Percentiles rank a stretch among this genome's conserved stretches.
These are phyloP conservation scores for Eucalyptus sp. DNA, from an alignment of 345 rosid genomes.

Conservation along the genomic window DNA sequence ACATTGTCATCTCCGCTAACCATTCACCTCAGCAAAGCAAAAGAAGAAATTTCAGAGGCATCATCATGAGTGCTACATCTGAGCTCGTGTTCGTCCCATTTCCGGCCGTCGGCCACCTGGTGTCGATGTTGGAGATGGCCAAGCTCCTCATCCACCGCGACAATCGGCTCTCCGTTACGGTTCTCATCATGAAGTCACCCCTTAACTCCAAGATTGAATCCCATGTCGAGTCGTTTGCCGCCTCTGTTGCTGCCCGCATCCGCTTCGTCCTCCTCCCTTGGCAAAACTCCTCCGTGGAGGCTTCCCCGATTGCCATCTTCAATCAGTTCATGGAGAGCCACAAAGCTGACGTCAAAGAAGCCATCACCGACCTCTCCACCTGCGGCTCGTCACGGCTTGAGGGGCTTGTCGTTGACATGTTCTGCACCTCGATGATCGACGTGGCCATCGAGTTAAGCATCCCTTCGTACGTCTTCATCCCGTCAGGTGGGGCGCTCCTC, in stretches of 20 bases:
- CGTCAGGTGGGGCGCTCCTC: no score
- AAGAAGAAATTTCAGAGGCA: no score
- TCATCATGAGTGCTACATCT: no score
- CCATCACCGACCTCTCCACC: background rate
- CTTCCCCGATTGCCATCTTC: conserved; percentile 17
- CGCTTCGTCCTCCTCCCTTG: conserved; percentile 18
- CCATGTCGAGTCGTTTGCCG: background rate
- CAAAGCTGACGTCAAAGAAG: conserved; percentile 12
- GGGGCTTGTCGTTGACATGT: conserved; percentile 46
- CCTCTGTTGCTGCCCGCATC: conserved; percentile 8
- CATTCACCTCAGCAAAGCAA: background rate
- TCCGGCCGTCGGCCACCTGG: conserved; percentile 10
- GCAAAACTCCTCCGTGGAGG: background rate
- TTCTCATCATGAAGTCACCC: conserved; percentile 14
- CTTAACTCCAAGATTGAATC: background rate
- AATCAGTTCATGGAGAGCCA: conserved; percentile 18
- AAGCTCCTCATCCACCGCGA: conserved; percentile 26
- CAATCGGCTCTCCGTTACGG: conserved; percentile 25
- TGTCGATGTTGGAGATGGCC: conserved; percentile 23
- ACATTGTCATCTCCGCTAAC: no score
- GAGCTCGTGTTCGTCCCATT: no score
- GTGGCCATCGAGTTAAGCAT: conserved; percentile 24
- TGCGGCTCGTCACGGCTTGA: conserved; percentile 5
- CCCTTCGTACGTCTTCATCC: conserved; percentile 1
- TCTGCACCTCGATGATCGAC: conserved; percentile 34